Percentiles rank a stretch among this genome's conserved stretches.
Conservation (phyloP, 306 rosid species). For the Prunus mongolica region DNA sequence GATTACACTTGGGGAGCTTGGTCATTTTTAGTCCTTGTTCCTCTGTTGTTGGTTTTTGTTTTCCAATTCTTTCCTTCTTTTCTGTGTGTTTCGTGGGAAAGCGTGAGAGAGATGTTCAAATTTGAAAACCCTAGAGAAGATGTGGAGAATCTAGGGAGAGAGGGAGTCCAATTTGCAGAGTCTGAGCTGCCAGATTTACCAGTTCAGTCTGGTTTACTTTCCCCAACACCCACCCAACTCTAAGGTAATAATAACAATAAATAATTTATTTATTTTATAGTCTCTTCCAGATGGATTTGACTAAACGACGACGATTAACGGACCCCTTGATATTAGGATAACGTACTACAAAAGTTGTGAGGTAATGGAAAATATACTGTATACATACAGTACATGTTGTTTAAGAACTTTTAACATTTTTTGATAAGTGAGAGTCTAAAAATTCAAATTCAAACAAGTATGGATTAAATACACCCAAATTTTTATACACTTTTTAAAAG, state of each 20-base stretch:
- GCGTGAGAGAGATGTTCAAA: not conserved
- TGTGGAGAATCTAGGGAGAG: not conserved
- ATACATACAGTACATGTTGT: not conserved
- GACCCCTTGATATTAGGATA: not conserved
- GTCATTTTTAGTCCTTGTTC: slow-evolving; percentile 14
- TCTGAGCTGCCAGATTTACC: not conserved
- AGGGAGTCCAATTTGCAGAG: slow-evolving; percentile 10
- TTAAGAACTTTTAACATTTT: no score
- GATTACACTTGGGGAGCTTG: slow-evolving; percentile 9
- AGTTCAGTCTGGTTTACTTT: slow-evolving; percentile 3
- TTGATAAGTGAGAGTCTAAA: no score
- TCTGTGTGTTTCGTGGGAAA: slow-evolving; percentile 22
- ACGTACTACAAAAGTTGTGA: not conserved
- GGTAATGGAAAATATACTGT: not conserved
- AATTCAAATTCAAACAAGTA: no score
- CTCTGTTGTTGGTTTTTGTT: not conserved
- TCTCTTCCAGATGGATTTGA: no score
- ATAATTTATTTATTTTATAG: not conserved
- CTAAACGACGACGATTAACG: not conserved
- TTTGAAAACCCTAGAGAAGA: slow-evolving; percentile 39
- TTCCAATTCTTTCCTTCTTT: not conserved
- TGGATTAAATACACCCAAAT: no score
- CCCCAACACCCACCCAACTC: not conserved
- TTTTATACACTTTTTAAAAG: no score
- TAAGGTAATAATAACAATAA: not conserved